Evolutionary conservation across 345 rosid genomes (phyloP), one percentile per base, ranked within the genome.

Genomic region (Salix caprea): DNA sequence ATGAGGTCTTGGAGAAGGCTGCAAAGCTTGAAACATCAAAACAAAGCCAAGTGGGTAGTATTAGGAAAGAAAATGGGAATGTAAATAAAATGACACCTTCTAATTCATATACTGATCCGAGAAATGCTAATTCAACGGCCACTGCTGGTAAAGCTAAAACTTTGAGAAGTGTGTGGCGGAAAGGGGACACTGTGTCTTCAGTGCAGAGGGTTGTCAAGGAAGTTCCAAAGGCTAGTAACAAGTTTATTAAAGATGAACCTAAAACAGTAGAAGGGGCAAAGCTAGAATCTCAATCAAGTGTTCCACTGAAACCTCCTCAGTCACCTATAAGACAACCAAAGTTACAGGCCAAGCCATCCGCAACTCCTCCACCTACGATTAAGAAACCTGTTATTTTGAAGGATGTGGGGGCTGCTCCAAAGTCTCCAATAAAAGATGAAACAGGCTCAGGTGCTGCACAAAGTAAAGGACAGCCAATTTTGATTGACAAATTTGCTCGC

Each of bases 141-240:
- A 86, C 75, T 26, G 80, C 81, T 54, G 77, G 77, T 80, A 89
- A 85, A 72, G 77, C 87, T 42, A 93, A 96, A 78, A 84, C 93
- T 70, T 73, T 89, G 87, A 96, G 89, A 91, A 96, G 97, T 76
- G 99, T 96, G 72, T 96, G 99, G 99, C 85, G 92, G 70, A 96
- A 92, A 83, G 98, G 99, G 14, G 99, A 96, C 81, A 77, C 88
- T 13, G 90, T 91, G 26, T 87, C 87, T 30, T 76, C 74, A 40
- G 85, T 89, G 78, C 87, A 88, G 58, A 95, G 84, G 86, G 86
- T 88, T 82, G 94, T 88, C 3, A 82, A 90, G 82, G 84, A 89
- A 82, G 79, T 79, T 71, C 89, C 94, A 40, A 88, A 83, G 85
- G 72, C 60, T 76, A 74, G n/a, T 74, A 79, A 30, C 54, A 85